These are phyloP conservation scores for Suillus lakei DNA, from an alignment of 768 basidiomycete species.

Conservation along the genomic window DNA sequence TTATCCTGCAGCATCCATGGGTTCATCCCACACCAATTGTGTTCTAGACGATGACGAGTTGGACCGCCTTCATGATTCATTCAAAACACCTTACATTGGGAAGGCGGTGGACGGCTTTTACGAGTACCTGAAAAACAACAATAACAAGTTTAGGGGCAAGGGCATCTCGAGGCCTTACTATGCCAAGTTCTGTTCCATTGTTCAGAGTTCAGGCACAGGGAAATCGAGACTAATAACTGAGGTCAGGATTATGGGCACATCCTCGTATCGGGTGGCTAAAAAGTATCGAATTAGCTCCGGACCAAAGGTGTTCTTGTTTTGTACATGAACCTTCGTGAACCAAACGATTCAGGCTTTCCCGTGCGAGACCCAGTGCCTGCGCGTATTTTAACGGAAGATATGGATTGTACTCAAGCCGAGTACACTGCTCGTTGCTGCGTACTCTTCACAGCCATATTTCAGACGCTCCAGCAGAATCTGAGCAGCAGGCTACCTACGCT, in stretches of 20 bases:
- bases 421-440: constrained; percentile 16
- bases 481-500: too few species aligned
- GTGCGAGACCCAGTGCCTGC: constrained; percentile 17
- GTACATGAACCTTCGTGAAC: constrained; percentile 19
- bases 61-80: not conserved
- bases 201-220: constrained; percentile 26
- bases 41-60: not conserved
- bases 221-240: constrained; percentile 22
- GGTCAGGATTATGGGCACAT: not conserved
- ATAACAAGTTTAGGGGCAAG: not conserved
- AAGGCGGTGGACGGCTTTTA: constrained; percentile 19
- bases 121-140: constrained; percentile 20
- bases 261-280: not conserved
- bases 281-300: constrained; percentile 9
- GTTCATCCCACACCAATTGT: not conserved
- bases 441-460: constrained; percentile 22
- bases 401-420: not conserved
- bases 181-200: constrained; percentile 17
- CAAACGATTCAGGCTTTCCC: constrained; percentile 16
- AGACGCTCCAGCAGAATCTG: not conserved
- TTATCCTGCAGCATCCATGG: not conserved
- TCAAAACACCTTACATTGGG: constrained; percentile 5
- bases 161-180: not conserved
- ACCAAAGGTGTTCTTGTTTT: constrained; percentile 19
- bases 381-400: constrained; percentile 14